Evolutionary conservation across 1,284 basidiomycete genomes (phyloP).

Genomic region (Ustilago loliicola): DNA sequence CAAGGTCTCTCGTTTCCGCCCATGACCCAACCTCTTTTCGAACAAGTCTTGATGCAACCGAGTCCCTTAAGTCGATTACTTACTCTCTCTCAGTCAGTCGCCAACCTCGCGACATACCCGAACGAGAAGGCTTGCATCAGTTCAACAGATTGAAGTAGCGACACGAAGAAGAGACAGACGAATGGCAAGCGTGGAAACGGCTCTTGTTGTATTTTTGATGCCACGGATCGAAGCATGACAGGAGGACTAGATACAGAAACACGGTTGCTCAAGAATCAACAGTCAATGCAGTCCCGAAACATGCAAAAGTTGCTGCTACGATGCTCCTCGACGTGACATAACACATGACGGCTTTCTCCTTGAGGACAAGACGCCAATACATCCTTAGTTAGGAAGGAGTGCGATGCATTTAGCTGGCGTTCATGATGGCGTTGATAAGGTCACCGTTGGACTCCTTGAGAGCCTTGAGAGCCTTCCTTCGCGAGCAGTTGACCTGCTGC

Average conservation of each 20-base stretch:
- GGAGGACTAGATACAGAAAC: background rate
- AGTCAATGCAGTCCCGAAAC: background rate
- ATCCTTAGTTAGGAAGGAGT: background rate
- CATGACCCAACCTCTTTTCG: no score
- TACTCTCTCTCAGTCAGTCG: no score
- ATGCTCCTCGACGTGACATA: background rate
- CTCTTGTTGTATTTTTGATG: constrained; percentile 9
- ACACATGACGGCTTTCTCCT: background rate
- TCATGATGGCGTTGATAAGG: constrained; percentile 70
- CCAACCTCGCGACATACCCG: no score
- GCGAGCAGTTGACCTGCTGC: constrained; percentile 75
- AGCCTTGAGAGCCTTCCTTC: constrained; percentile 70
- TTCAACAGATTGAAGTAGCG: no score
- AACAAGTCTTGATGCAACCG: background rate
- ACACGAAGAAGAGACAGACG: no score
- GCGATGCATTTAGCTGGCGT: constrained; percentile 52
- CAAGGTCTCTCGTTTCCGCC: no score
- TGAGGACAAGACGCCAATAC: background rate
- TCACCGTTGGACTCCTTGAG: constrained; percentile 70
- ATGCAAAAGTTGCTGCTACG: background rate
- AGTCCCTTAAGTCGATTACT: no score
- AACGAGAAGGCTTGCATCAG: no score
- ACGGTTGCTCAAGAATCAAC: background rate
- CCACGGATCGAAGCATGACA: background rate
- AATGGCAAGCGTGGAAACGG: constrained; percentile 6